Conservation (phyloP, 2,329 filamentous ascomycete genomes). For the Neodidymelliopsis sp. region DNA sequence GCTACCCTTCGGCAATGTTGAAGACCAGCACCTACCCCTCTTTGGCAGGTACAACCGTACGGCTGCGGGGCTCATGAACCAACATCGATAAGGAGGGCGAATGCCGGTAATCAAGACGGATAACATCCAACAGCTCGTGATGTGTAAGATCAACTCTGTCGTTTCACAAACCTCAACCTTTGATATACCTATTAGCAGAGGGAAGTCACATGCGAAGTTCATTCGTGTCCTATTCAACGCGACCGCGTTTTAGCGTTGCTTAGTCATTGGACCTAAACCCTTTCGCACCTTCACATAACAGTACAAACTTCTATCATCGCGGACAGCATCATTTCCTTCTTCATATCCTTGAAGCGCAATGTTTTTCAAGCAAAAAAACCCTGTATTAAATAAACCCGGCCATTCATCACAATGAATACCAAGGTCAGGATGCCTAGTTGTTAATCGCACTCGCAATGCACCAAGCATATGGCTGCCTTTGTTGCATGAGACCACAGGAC, state of each 20-base stretch:
- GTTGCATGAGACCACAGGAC: no score
- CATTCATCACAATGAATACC: no score
- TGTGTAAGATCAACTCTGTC: no score
- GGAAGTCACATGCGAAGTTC: no score
- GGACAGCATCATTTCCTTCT: no score
- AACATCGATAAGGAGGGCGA: constrained; percentile 1
- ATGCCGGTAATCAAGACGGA: neutral
- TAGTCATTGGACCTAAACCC: neutral
- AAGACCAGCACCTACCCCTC: constrained; percentile 10
- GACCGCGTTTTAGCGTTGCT: neutral
- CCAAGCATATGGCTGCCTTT: no score
- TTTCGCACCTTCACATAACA: neutral
- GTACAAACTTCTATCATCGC: no score
- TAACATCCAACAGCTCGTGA: neutral
- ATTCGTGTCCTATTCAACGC: neutral
- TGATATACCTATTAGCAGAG: neutral
- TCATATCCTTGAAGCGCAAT: no score
- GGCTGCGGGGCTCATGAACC: constrained; percentile 8
- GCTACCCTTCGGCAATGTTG: constrained; percentile 6
- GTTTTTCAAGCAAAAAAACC: no score
- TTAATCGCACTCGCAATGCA: no score
- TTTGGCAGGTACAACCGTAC: constrained; percentile 19
- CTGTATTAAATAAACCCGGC: no score
- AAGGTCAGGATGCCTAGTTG: no score
- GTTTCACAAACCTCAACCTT: neutral